Base-by-base conservation (phyloP, 2,329 filamentous ascomycete genomes). In the Trematosphaeria pertusa region DNA sequence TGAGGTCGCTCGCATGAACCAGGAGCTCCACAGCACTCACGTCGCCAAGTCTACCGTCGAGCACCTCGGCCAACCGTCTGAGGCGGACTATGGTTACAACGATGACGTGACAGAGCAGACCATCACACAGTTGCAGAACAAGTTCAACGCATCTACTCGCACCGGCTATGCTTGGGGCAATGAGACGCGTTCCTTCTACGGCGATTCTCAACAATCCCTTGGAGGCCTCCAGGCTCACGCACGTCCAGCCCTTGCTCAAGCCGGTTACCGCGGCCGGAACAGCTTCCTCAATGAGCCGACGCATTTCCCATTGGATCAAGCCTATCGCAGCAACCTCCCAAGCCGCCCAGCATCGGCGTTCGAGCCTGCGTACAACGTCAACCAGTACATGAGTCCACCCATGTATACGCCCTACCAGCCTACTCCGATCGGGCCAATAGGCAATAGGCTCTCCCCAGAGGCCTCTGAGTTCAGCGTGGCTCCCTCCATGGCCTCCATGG, bases 1-100 rank as follows among this genome's bases (percentile, higher is more conserved):
- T 65, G 82, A 86, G 62, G 88, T 92, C 62, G 82, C 80, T 35
- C 85, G 83, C 46, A 84, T 91, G 65, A 87, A 88, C 47, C 81
- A 88, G 43, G 86, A 91, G 73, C 78, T 90, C 50, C 79, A 84
- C 30, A 83, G 88, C 54, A 84, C 79, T 18, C 84, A 84, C 21
- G 80, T 84, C 45, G 76, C 77, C 24, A 84, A 83, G 59, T 76
- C 82, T 42, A 87, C 83, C 9, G 73, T 81, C 43, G 81, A 84
- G 37, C 81, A 83, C 57, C 75, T 82, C 42, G 77, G 79, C n/a
- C 73, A 76, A 49, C 71, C 75, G 4, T 75, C 75, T 5, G 80
- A 83, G 52, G 67, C 71, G 30, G 79, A 81, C 44, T 81, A 79
- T 54, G 71, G 68, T 31, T 75, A 65, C 41, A 45, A 56, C 14